Evolutionary conservation across 2,329 filamentous ascomycete genomes (phyloP).

Genomic region (Neurospora crassa): DNA sequence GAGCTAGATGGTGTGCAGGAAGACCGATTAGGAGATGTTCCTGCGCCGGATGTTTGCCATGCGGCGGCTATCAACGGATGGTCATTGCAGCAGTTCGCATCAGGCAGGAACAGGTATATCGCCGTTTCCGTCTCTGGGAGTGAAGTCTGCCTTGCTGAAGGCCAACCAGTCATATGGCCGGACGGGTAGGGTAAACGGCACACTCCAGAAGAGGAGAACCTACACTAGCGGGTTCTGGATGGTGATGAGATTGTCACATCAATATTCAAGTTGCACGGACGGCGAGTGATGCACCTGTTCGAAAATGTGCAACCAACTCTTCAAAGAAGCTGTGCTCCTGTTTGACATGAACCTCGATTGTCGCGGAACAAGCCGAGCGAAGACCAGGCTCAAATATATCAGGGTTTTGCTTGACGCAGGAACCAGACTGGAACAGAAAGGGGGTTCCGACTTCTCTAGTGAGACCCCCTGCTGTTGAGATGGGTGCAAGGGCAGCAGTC

Average conservation of each 20-base stretch:
- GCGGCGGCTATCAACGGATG: background rate
- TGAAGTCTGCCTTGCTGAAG: background rate
- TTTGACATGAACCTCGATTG: background rate
- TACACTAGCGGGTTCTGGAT: background rate
- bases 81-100: background rate
- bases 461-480: background rate
- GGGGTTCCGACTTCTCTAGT: background rate
- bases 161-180: background rate
- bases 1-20: background rate
- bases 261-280: background rate
- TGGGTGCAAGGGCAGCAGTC: background rate
- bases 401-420: background rate
- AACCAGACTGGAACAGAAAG: background rate
- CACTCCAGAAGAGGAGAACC: background rate
- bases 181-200: background rate
- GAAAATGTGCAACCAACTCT: background rate
- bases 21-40: background rate
- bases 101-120: background rate
- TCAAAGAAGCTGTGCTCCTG: background rate
- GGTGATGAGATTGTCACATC: background rate
- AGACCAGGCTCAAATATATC: background rate
- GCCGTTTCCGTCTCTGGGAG: background rate
- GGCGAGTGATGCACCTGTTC: background rate
- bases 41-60: background rate
- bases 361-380: background rate